phyloP scores from a whole-genome alignment of 768 basidiomycete species.

The Austroboletus eburneus region DNA sequence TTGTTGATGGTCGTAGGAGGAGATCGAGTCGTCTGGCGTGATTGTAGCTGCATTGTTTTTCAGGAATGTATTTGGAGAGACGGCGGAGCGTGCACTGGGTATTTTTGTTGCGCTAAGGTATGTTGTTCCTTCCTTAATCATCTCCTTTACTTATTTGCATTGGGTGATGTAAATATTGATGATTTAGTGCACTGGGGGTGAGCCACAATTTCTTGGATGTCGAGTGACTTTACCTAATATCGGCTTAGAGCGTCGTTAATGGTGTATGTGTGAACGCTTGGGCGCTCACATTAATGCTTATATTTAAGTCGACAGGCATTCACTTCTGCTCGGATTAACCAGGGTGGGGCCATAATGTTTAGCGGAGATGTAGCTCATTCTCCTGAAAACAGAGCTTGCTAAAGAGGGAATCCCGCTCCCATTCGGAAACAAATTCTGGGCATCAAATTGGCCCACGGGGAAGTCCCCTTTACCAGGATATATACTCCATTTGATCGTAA shows the following conservation, averaged over 20 bases:
- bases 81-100: conserved; percentile 50
- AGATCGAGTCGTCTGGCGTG: conserved; percentile 46
- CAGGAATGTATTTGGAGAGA: conserved; percentile 49
- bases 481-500: conserved; percentile 51
- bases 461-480: conserved; percentile 54
- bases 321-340: conserved; percentile 48
- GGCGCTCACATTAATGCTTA: not conserved
- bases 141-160: too few relatives aligned
- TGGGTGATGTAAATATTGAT: not conserved
- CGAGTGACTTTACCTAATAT: conserved; percentile 6
- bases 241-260: conserved; percentile 29
- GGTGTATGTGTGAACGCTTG: conserved; percentile 16
- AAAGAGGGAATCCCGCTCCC: conserved; percentile 62
- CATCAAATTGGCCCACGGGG: conserved; percentile 58
- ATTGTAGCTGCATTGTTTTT: conserved; percentile 63
- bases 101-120: conserved; percentile 57
- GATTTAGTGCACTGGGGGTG: conserved; percentile 35
- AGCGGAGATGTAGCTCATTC: conserved; percentile 16
- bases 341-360: conserved; percentile 33
- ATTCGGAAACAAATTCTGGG: conserved; percentile 57
- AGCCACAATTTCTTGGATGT: conserved; percentile 4
- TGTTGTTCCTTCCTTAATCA: not conserved
- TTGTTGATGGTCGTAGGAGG: conserved; percentile 27
- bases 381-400: conserved; percentile 49
- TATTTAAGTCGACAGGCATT: conserved; percentile 44